A percentile compares a stretch with the other conserved stretches of the same genome.
These are phyloP conservation scores for Theileria orientalis DNA, from an alignment of 169 alveolate species.

Conservation along the genomic window DNA sequence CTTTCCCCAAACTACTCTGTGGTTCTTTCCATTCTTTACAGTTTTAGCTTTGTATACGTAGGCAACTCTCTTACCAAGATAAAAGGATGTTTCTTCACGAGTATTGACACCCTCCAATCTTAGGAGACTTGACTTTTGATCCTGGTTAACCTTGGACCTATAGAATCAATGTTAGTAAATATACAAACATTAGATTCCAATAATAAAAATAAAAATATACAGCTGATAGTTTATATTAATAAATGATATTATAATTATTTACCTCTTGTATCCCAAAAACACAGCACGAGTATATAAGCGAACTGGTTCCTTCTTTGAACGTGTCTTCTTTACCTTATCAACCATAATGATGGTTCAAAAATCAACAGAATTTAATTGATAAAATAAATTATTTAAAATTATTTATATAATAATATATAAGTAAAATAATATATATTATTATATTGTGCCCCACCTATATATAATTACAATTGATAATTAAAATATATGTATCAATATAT, in stretches of 20 bases:
- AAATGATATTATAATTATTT: background rate
- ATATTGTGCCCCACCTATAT: too few species aligned
- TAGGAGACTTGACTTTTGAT: constrained; percentile 91
- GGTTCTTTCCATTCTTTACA: constrained; percentile 88
- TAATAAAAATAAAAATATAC: background rate
- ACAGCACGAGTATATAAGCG: constrained; percentile 88
- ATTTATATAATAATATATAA: background rate
- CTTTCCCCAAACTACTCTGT: constrained; percentile 97
- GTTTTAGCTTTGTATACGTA: constrained; percentile 95
- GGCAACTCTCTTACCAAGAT: constrained; percentile 97
- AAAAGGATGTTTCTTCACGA: constrained; percentile 92
- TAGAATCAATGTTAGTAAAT: too few species aligned
- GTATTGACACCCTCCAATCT: constrained; percentile 95
- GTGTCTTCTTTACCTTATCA: constrained; percentile 35
- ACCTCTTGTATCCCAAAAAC: constrained; percentile 90
- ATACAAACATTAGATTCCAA: background rate
- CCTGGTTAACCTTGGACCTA: constrained; percentile 92
- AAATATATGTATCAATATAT: too few species aligned
- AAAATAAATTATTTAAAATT: background rate
- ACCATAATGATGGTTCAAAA: constrained; percentile 33
- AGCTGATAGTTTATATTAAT: background rate
- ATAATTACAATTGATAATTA: too few species aligned
- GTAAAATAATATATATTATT: background rate
- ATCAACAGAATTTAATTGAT: background rate
- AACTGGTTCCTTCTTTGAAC: constrained; percentile 80